These are phyloP conservation scores for Escallonia herrerae DNA, from an alignment of 129 eudicot genomes.

Conservation along the genomic window DNA sequence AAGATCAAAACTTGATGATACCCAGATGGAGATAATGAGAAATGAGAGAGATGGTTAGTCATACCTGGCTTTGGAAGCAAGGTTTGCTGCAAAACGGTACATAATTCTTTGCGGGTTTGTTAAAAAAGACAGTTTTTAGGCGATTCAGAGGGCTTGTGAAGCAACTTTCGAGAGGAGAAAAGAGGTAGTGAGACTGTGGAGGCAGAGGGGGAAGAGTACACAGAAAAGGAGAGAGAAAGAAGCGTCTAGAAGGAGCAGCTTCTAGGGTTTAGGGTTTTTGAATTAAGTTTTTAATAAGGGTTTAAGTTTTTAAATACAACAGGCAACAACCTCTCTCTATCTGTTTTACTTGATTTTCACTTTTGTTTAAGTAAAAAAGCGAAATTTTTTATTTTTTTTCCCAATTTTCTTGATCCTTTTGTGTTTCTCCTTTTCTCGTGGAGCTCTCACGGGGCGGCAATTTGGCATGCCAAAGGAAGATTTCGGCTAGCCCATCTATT, in stretches of 20 bases:
- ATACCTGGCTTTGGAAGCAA: slow-evolving; percentile 61
- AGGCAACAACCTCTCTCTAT: background rate
- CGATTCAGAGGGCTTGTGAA: background rate
- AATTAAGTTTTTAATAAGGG: background rate
- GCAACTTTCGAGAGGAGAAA: background rate
- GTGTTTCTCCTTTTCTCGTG: no score
- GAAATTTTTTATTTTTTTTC: no score
- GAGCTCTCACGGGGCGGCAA: no score
- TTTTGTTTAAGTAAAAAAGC: background rate
- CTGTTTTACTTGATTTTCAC: background rate
- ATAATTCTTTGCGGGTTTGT: slow-evolving; percentile 10
- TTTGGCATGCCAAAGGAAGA: no score
- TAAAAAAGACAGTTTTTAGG: background rate
- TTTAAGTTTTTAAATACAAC: background rate
- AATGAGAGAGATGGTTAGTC: background rate
- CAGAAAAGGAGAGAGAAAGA: slow-evolving; percentile 11
- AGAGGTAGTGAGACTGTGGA: background rate
- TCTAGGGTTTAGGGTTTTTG: slow-evolving; percentile 52
- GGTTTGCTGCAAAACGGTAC: slow-evolving; percentile 72
- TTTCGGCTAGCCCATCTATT: no score
- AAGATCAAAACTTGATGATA: background rate
- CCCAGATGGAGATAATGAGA: background rate
- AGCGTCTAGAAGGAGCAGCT: slow-evolving; percentile 47
- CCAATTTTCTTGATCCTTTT: no score
- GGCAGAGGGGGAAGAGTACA: background rate